A percentile compares a stretch with the other conserved stretches of the same genome.
Conservation (phyloP, 805 yeast species). For the Kuraishia borneana region DNA sequence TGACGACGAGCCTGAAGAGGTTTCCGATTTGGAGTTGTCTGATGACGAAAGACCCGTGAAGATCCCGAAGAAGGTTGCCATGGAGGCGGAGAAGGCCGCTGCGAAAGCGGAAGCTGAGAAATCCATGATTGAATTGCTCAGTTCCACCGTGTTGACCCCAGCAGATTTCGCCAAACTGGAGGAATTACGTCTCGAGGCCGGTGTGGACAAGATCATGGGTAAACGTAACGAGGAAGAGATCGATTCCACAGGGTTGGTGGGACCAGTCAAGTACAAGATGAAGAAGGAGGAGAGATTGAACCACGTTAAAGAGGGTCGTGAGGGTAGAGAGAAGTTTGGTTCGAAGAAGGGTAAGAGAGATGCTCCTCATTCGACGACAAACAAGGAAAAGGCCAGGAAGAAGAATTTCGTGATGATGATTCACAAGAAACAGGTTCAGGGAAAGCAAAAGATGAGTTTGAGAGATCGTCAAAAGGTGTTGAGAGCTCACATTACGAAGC, state of each 20-base stretch:
- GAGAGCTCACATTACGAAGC: slow-evolving; percentile 79
- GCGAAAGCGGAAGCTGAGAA: slow-evolving; percentile 18
- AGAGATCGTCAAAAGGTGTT: slow-evolving; percentile 84
- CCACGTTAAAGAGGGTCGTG: slow-evolving; percentile 80
- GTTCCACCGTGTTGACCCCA: slow-evolving; percentile 83
- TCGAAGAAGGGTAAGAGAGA: slow-evolving; percentile 74
- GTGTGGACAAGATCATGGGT: slow-evolving; percentile 72
- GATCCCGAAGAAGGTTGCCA: slow-evolving; percentile 12
- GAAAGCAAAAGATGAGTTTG: slow-evolving; percentile 81
- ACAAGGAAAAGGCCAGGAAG: slow-evolving; percentile 92
- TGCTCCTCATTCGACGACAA: slow-evolving; percentile 82
- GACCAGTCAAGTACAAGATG: slow-evolving; percentile 74
- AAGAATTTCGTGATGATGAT: slow-evolving; percentile 99
- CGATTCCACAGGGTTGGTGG: slow-evolving; percentile 67
- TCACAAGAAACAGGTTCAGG: slow-evolving; percentile 89
- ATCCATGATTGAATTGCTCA: slow-evolving; percentile 34
- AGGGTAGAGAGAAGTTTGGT: slow-evolving; percentile 85
- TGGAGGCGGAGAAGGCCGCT: slow-evolving; percentile 20
- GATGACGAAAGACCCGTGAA: slow-evolving; percentile 22
- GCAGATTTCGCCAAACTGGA: slow-evolving; percentile 96
- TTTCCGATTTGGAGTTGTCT: slow-evolving; percentile 41
- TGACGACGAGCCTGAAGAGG: slow-evolving; percentile 33
- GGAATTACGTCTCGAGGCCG: slow-evolving; percentile 77
- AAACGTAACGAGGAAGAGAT: slow-evolving; percentile 68
- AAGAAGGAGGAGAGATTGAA: slow-evolving; percentile 86